Evolutionary conservation across 192 early-diverging fungal genomes (phyloP).

Genomic region (Hyaloraphidium curvatum): DNA sequence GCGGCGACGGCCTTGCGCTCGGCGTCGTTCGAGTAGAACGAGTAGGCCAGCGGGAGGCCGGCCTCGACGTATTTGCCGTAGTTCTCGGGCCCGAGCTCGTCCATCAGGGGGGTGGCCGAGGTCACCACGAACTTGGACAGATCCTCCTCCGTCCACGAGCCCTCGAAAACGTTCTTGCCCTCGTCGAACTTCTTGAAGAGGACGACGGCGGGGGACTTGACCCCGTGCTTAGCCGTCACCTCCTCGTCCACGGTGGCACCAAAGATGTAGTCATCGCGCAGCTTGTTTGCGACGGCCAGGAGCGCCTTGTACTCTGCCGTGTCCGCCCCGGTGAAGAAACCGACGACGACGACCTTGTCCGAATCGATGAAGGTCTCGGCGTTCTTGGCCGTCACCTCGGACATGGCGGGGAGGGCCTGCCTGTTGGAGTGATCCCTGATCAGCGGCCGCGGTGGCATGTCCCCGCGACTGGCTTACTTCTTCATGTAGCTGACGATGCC

Average conservation of each 20-base stretch:
- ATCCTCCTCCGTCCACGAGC: conserved; percentile 23
- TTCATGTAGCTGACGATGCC: conserved; percentile 83
- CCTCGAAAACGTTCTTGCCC: conserved; percentile 44
- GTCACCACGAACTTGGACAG: conserved; percentile 53
- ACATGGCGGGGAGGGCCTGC: conserved; percentile 66
- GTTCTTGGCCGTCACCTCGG: conserved; percentile 41
- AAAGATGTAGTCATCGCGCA: conserved; percentile 76
- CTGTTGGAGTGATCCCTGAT: conserved; percentile 12
- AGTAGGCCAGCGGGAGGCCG: conserved; percentile 77
- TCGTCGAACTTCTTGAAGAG: conserved; percentile 88
- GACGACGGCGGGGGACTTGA: conserved; percentile 44
- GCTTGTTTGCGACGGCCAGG: conserved; percentile 45
- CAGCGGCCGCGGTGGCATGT: background rate
- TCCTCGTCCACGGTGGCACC: conserved; percentile 51
- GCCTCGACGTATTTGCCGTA: conserved; percentile 68
- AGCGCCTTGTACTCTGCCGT: conserved; percentile 45
- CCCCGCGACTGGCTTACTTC: conserved; percentile 44
- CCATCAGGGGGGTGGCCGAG: conserved; percentile 70
- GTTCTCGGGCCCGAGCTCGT: conserved; percentile 77
- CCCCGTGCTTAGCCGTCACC: conserved; percentile 19
- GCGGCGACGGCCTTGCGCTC: conserved; percentile 32
- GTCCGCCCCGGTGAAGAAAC: conserved; percentile 42
- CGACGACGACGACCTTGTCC: conserved; percentile 82
- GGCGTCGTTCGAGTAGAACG: conserved; percentile 55
- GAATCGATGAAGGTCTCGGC: conserved; percentile 56